Conservation (phyloP, 2,329 filamentous ascomycete genomes). For the Remersonia thermophila region DNA sequence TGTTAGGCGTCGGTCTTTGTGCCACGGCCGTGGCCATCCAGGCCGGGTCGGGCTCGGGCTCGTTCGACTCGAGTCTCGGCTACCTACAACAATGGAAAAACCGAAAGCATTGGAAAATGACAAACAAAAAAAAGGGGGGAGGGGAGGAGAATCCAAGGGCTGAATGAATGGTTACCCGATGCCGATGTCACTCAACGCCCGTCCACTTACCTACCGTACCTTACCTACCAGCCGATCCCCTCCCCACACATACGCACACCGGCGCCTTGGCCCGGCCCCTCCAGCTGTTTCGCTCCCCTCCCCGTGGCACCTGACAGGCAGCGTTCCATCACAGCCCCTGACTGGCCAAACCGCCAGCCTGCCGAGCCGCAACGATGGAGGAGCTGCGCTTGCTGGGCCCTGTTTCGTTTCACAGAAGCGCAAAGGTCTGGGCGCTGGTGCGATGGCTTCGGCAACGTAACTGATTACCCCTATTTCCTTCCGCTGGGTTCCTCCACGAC, state of each 20-base stretch:
- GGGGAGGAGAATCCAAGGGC: no score
- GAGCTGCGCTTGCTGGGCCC: no score
- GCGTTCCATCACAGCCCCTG: constrained; percentile 10
- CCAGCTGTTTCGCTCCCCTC: constrained; percentile 6
- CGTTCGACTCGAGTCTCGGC: no score
- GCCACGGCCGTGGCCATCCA: neutral
- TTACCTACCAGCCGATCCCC: no score
- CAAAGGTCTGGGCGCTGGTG: neutral
- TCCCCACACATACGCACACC: no score
- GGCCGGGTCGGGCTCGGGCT: neutral
- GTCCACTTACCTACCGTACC: no score
- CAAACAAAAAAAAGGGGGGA: no score
- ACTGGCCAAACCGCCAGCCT: constrained; percentile 3
- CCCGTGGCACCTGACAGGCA: constrained; percentile 1
- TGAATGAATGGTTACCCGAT: no score
- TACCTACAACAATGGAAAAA: no score
- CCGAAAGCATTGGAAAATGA: no score
- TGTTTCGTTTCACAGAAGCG: neutral
- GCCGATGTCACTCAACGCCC: neutral
- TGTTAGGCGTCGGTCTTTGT: neutral
- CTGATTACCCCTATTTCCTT: neutral
- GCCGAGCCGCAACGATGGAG: neutral
- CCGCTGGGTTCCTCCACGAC: no score
- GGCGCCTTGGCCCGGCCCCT: constrained; percentile 7
- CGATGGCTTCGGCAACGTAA: neutral